These are phyloP conservation scores for Ottelia alismoides DNA, from an alignment of 106 monocot genomes.

Conservation along the genomic window DNA sequence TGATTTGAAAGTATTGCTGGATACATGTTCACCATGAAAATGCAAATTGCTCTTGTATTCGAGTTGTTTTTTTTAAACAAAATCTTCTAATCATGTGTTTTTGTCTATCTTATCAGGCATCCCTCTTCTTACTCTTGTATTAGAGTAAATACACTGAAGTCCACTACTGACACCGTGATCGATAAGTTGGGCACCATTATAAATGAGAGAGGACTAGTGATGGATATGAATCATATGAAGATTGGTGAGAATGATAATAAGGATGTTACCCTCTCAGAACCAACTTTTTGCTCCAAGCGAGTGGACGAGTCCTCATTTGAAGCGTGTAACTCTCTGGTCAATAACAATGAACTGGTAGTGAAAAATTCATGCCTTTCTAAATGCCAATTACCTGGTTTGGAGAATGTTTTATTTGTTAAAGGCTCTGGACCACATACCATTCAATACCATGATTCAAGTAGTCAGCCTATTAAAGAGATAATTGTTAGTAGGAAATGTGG, in stretches of 20 bases:
- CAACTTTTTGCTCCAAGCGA: too few species aligned
- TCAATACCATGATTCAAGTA: conserved; percentile 20
- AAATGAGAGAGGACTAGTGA: conserved; percentile 11
- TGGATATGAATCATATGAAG: conserved; percentile 5
- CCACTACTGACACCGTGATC: conserved; percentile 40
- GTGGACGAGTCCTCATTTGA: too few species aligned
- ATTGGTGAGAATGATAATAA: conserved; percentile 1
- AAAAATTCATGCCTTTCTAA: conserved; percentile 32
- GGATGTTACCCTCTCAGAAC: too few species aligned
- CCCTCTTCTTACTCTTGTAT: conserved; percentile 89
- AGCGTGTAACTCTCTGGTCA: too few species aligned
- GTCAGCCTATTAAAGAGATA: conserved; percentile 59
- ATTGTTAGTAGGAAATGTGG: conserved; percentile 98
- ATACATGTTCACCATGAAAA: too few species aligned
- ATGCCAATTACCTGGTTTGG: conserved; percentile 49
- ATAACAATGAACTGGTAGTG: too few species aligned
- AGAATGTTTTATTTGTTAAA: conserved; percentile 67
- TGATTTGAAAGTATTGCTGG: too few species aligned
- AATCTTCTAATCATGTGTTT: not conserved
- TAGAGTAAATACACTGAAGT: conserved; percentile 73
- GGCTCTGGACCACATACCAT: conserved; percentile 79
- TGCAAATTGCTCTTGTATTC: too few species aligned
- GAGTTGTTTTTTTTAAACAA: too few species aligned
- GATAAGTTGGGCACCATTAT: conserved; percentile 34
- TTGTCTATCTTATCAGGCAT: conserved; percentile 22